phyloP scores from a whole-genome alignment of 1,284 basidiomycete species.

The Irpex sp. region DNA sequence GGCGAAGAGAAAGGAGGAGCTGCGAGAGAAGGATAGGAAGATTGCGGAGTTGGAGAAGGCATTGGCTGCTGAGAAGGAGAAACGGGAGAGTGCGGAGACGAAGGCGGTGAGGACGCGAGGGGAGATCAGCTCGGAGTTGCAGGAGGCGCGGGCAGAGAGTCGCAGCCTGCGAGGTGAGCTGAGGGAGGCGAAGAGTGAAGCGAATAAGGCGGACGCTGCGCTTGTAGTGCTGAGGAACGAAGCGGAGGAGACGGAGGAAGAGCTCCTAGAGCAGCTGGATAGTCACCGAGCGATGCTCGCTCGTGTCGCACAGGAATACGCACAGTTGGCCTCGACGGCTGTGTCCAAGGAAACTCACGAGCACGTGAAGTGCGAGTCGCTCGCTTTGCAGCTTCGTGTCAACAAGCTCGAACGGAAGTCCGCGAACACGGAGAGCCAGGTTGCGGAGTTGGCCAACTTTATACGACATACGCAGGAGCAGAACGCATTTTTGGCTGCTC shows the following conservation, averaged over 20 bases:
- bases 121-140: conserved; percentile 37
- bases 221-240: conserved; percentile 19
- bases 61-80: conserved; percentile 43
- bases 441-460: conserved; percentile 55
- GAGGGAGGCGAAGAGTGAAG: conserved; percentile 30
- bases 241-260: conserved; percentile 34
- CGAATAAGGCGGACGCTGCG: conserved; percentile 24
- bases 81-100: conserved; percentile 40
- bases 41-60: conserved; percentile 53
- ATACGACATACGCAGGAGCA: conserved; percentile 53
- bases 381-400: conserved; percentile 36
- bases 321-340: conserved; percentile 45
- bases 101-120: conserved; percentile 38
- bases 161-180: conserved; percentile 33
- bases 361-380: conserved; percentile 38
- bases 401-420: conserved; percentile 60
- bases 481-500: conserved; percentile 37
- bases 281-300: conserved; percentile 39
- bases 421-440: conserved; percentile 62
- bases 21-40: conserved; percentile 46
- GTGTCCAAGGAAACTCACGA: conserved; percentile 36
- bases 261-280: conserved; percentile 44
- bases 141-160: conserved; percentile 29
- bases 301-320: conserved; percentile 53
- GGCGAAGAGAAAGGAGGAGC: conserved; percentile 44